These are phyloP conservation scores for Alternaria sp. DNA, from an alignment of 2,329 filamentous ascomycete species.

Conservation along the genomic window DNA sequence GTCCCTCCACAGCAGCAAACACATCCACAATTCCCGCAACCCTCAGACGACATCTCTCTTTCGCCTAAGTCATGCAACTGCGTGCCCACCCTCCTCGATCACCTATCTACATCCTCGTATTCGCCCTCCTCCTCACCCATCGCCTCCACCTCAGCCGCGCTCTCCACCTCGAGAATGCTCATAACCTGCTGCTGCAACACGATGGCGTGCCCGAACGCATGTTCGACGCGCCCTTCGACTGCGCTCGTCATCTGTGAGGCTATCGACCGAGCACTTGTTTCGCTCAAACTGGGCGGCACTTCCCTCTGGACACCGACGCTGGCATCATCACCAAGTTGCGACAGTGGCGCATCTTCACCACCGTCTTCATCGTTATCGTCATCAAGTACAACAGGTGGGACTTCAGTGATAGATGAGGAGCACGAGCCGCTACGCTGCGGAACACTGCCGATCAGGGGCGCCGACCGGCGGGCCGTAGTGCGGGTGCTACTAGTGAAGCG, in stretches of 20 bases:
- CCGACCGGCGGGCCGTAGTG: constrained; percentile 7
- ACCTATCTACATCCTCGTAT: background rate
- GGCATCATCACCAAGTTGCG: background rate
- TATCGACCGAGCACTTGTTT: constrained; percentile 3
- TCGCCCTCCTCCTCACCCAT: background rate
- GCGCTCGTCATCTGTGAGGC: constrained; percentile 7
- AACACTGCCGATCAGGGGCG: constrained; percentile 5
- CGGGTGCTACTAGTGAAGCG: constrained; percentile 7
- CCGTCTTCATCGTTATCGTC: background rate
- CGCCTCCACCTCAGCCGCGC: background rate
- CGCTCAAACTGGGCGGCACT: constrained; percentile 1
- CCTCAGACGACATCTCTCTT: background rate
- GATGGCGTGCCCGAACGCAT: constrained; percentile 2
- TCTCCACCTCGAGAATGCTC: constrained; percentile 3
- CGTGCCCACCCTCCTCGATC: background rate
- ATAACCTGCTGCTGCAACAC: constrained; percentile 3
- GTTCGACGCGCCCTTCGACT: constrained; percentile 4
- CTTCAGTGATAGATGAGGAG: constrained; percentile 2
- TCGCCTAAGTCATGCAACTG: constrained; percentile 3
- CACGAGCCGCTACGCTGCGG: constrained; percentile 7
- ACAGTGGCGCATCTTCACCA: constrained; percentile 1
- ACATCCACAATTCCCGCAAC: background rate
- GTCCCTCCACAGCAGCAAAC: background rate
- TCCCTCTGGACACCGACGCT: constrained; percentile 1
- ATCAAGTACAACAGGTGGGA: background rate